phyloP scores from a whole-genome alignment of 352 stramenopile genomes.

The Phytophthora palmivora region DNA sequence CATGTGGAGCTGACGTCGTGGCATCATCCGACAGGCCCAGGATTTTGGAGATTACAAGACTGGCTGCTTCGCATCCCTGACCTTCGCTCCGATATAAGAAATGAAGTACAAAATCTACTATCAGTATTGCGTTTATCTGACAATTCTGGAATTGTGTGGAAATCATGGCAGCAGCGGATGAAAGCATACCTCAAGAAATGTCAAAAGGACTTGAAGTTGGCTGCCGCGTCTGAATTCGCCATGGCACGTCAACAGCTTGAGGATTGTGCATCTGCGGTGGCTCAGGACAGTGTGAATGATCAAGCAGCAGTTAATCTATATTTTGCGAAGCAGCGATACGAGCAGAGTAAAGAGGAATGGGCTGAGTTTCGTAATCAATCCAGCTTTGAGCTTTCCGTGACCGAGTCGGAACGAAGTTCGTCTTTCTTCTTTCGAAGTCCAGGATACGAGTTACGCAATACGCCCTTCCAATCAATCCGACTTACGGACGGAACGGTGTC shows the following conservation, averaged over 20 bases:
- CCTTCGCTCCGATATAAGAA: conserved; percentile 2
- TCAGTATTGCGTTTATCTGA: not conserved
- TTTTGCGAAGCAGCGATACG: conserved; percentile 7
- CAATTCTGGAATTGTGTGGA: conserved; percentile 4
- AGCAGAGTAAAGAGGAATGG: conserved; percentile 1
- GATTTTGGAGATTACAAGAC: conserved; percentile 12
- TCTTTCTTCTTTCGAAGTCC: conserved; percentile 13
- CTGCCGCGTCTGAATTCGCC: not conserved
- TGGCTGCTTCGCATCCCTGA: conserved; percentile 10
- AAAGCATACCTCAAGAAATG: conserved; percentile 13
- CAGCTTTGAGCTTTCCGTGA: conserved; percentile 4
- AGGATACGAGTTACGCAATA: conserved; percentile 1
- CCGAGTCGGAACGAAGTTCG: not conserved
- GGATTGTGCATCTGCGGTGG: conserved; percentile 7
- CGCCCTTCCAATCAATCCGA: conserved; percentile 1
- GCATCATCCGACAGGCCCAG: conserved; percentile 10
- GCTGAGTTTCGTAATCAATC: not conserved
- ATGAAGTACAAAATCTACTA: not conserved
- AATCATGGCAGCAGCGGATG: conserved; percentile 10
- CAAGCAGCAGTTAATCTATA: conserved; percentile 2
- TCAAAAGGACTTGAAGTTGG: not conserved
- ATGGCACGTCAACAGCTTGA: not conserved
- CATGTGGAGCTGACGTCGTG: conserved; percentile 16
- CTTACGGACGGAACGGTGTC: not conserved
- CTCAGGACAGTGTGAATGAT: not conserved